phyloP scores from a whole-genome alignment of 441 rosid genomes.

The Pelargonium fulgidum region DNA sequence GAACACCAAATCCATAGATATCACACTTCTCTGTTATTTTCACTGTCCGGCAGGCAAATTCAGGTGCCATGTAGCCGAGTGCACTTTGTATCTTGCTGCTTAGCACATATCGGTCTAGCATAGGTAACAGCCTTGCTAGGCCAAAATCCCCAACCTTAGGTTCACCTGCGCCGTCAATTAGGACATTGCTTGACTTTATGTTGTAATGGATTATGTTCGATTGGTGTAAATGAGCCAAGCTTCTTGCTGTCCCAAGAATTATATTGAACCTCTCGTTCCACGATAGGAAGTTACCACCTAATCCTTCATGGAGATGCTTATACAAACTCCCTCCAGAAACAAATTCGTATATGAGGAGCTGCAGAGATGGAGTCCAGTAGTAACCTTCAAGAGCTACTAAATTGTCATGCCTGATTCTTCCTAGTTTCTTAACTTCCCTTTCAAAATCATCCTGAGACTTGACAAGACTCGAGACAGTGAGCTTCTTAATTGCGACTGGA shows the following conservation, averaged over 20 bases:
- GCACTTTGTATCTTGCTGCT: slow-evolving; percentile 79
- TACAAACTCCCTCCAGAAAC: slow-evolving; percentile 59
- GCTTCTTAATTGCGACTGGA: slow-evolving; percentile 64
- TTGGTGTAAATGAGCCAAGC: slow-evolving; percentile 53
- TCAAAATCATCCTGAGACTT: slow-evolving; percentile 68
- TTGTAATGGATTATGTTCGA: slow-evolving; percentile 64
- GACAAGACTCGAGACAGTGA: slow-evolving; percentile 63
- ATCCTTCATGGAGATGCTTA: slow-evolving; percentile 57
- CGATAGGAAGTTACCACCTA: slow-evolving; percentile 37
- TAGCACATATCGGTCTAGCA: slow-evolving; percentile 60
- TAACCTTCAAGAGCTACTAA: slow-evolving; percentile 59
- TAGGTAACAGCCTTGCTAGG: slow-evolving; percentile 59
- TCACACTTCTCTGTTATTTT: slow-evolving; percentile 74
- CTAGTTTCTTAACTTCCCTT: slow-evolving; percentile 61
- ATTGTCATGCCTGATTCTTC: slow-evolving; percentile 49
- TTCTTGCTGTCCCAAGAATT: slow-evolving; percentile 57
- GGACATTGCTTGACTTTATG: slow-evolving; percentile 61
- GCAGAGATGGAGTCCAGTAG: slow-evolving; percentile 68
- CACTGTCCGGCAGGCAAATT: slow-evolving; percentile 63
- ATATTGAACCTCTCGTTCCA: slow-evolving; percentile 64
- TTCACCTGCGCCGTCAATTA: slow-evolving; percentile 50
- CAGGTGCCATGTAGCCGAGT: slow-evolving; percentile 78
- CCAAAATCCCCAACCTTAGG: slow-evolving; percentile 67
- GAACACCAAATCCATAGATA: slow-evolving; percentile 62
- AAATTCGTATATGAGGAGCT: slow-evolving; percentile 62